Conservation (phyloP, 768 basidiomycete species). For the Lactarius psammicola region DNA sequence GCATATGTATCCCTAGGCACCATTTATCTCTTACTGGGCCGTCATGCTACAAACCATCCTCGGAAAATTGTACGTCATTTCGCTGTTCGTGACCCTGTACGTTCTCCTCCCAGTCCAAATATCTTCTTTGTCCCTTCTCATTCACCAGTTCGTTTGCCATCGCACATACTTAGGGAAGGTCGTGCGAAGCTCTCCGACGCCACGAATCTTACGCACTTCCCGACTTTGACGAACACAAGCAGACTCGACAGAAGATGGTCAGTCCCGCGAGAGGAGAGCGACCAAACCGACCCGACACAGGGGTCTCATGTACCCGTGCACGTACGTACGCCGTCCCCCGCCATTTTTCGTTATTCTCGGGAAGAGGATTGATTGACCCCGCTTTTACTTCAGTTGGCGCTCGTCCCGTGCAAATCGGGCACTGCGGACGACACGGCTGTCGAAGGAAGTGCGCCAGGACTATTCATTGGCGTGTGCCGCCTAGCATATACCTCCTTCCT, state of each 20-base stretch:
- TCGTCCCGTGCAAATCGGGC: background rate
- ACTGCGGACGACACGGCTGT: background rate
- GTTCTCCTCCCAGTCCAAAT: background rate
- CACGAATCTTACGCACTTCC: slow-evolving; percentile 12
- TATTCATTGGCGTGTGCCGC: background rate
- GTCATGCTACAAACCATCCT: slow-evolving; percentile 33
- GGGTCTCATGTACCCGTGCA: background rate
- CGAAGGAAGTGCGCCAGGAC: background rate
- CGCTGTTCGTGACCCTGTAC: slow-evolving; percentile 34
- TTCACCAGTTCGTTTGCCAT: background rate
- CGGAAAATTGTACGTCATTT: slow-evolving; percentile 36
- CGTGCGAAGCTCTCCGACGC: slow-evolving; percentile 4
- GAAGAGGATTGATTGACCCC: background rate
- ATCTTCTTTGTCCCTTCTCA: background rate
- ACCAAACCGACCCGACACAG: background rate
- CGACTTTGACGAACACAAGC: slow-evolving; percentile 1
- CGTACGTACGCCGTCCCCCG: background rate
- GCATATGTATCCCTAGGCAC: slow-evolving; percentile 17
- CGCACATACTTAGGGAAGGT: slow-evolving; percentile 10
- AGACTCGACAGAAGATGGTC: background rate
- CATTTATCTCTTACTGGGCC: slow-evolving; percentile 31
- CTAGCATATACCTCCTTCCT: background rate
- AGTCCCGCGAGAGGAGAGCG: background rate
- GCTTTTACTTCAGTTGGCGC: background rate
- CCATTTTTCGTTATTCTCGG: background rate